A percentile compares a stretch with the other conserved stretches of the same genome.
Evolutionary conservation across 495 filamentous ascomycete genomes (phyloP).

Genomic region (Aspergillus haitiensis): DNA sequence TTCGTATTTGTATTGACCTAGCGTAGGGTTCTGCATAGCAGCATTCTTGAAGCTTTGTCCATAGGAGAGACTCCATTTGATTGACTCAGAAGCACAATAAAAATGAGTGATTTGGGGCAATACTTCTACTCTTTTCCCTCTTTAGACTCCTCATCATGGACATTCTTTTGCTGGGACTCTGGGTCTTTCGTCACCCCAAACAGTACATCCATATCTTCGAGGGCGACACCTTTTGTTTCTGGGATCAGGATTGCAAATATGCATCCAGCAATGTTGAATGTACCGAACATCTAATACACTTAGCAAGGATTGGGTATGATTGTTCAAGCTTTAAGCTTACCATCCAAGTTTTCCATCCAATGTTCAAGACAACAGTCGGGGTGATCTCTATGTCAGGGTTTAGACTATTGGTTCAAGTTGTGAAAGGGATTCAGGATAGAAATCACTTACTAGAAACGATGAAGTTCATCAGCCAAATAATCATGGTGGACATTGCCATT

Average conservation of each 20-base stretch:
- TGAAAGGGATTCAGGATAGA: slow-evolving; percentile 44
- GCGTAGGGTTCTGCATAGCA: background rate
- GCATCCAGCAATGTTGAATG: slow-evolving; percentile 45
- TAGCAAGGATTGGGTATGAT: background rate
- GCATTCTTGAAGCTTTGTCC: background rate
- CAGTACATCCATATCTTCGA: slow-evolving; percentile 53
- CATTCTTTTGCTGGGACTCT: slow-evolving; percentile 21
- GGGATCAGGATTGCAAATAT: slow-evolving; percentile 51
- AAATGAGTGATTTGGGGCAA: background rate
- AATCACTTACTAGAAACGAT: slow-evolving; percentile 55
- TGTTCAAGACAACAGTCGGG: background rate
- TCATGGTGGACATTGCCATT: slow-evolving; percentile 63
- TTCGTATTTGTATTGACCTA: background rate
- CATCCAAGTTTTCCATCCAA: slow-evolving; percentile 45
- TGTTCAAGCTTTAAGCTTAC: background rate
- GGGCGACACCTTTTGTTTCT: slow-evolving; percentile 57
- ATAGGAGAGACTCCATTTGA: background rate
- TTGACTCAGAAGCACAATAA: background rate
- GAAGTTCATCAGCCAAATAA: slow-evolving; percentile 46
- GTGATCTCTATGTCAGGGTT: slow-evolving; percentile 31
- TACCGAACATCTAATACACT: slow-evolving; percentile 46
- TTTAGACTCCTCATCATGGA: background rate
- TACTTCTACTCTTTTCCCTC: background rate
- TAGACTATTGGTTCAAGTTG: no score
- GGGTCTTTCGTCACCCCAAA: slow-evolving; percentile 32